Percentiles rank a stretch among this genome's conserved stretches.
These are phyloP conservation scores for Alternaria sp. DNA, from an alignment of 2,329 filamentous ascomycete genomes.

Conservation along the genomic window DNA sequence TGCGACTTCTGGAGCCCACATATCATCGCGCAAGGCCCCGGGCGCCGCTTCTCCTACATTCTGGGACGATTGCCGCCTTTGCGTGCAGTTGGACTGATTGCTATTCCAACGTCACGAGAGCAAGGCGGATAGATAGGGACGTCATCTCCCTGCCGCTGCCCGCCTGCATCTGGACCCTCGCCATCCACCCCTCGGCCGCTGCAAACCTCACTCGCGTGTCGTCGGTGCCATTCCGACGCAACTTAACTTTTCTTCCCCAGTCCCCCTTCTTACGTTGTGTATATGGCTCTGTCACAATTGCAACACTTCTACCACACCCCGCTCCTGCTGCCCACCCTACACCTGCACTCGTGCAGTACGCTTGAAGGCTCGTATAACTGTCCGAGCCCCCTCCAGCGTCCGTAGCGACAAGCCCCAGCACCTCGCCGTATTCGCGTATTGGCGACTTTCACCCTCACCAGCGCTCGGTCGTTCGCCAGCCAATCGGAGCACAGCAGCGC, in stretches of 20 bases:
- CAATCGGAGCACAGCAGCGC: conserved; percentile 16
- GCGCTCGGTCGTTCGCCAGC: conserved; percentile 1
- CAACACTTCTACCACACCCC: conserved; percentile 22
- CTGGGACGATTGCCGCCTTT: conserved; percentile 3
- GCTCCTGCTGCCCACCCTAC: conserved; percentile 27
- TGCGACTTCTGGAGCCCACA: conserved; percentile 16
- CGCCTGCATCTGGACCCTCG: conserved; percentile 1
- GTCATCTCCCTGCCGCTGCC: conserved; percentile 8
- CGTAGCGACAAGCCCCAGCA: conserved; percentile 29
- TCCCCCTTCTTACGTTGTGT: conserved; percentile 22
- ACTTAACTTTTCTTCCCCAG: background rate
- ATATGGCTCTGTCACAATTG: conserved; percentile 43
- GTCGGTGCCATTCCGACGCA: background rate
- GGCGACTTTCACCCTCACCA: conserved; percentile 5
- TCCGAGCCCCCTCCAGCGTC: conserved; percentile 45
- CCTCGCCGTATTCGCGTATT: conserved; percentile 11
- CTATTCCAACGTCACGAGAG: background rate
- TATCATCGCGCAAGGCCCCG: conserved; percentile 14
- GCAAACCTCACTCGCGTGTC: conserved; percentile 1
- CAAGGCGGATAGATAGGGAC: conserved; percentile 6
- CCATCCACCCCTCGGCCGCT: background rate
- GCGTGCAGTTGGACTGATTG: background rate
- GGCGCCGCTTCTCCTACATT: background rate
- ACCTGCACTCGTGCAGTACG: conserved; percentile 24
- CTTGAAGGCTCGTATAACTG: conserved; percentile 39